These are phyloP conservation scores for Fusarium sp. DNA, from an alignment of 2,329 filamentous ascomycete species.

Conservation along the genomic window DNA sequence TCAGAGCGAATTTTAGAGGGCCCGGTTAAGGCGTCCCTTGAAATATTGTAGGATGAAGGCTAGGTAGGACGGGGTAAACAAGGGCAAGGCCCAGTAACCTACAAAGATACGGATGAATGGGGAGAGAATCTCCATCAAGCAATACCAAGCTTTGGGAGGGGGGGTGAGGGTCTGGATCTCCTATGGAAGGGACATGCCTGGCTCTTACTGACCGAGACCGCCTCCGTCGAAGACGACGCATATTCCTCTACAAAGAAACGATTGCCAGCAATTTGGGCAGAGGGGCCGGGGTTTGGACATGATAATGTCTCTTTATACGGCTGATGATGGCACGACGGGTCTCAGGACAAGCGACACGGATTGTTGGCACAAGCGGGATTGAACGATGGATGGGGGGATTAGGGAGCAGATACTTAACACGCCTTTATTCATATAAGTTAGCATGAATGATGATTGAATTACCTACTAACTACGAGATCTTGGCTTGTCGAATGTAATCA, in stretches of 20 bases:
- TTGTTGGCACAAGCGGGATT: constrained; percentile 9
- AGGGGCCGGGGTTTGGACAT: constrained; percentile 23
- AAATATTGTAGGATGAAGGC: neutral
- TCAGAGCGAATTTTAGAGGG: neutral
- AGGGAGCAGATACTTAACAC: neutral
- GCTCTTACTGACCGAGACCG: neutral
- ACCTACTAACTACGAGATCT: constrained; percentile 4
- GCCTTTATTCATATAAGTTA: neutral
- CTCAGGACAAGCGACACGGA: neutral
- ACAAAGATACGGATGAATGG: neutral
- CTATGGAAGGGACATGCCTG: neutral
- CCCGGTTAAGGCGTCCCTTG: constrained; percentile 43
- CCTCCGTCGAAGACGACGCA: constrained; percentile 13
- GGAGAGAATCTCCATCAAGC: neutral
- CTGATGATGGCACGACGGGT: constrained; percentile 13
- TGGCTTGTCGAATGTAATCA: constrained; percentile 13
- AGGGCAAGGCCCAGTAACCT: neutral
- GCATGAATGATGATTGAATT: neutral
- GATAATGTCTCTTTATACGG: constrained; percentile 17
- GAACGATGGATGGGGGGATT: neutral
- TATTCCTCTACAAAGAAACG: constrained; percentile 13
- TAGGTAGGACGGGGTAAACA: neutral
- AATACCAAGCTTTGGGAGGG: neutral
- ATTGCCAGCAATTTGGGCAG: constrained; percentile 27
- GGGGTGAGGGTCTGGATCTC: neutral